Conservation (phyloP, 805 yeast species). For the Ogataea henricii region DNA sequence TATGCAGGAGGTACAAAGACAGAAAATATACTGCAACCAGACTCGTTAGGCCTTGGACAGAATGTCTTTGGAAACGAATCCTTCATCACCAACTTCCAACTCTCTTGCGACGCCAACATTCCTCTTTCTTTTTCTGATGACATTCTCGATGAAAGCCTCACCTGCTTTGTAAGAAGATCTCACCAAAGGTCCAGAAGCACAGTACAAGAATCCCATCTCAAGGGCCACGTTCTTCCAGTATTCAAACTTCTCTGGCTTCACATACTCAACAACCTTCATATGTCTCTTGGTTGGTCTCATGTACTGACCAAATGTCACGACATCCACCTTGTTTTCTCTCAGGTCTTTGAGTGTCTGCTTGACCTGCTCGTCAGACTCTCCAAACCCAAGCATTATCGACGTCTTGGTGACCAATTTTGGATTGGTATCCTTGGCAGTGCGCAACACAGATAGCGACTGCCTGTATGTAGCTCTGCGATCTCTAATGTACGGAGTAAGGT, state of each 20-base stretch:
- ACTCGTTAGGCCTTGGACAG: conserved; percentile 10
- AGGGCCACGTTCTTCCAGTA: conserved; percentile 87
- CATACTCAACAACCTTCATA: conserved; percentile 95
- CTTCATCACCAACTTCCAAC: conserved; percentile 34
- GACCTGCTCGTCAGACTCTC: conserved; percentile 92
- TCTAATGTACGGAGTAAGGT: conserved; percentile 88
- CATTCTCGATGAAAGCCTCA: conserved; percentile 94
- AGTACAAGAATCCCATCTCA: conserved; percentile 89
- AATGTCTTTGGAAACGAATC: conserved; percentile 30
- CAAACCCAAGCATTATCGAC: conserved; percentile 93
- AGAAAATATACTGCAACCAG: not conserved
- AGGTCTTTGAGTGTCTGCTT: conserved; percentile 73
- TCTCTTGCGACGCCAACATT: conserved; percentile 38
- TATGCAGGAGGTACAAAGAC: not conserved
- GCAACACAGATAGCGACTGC: conserved; percentile 78
- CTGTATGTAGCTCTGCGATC: conserved; percentile 96
- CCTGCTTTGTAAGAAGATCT: conserved; percentile 98
- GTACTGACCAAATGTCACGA: conserved; percentile 97
- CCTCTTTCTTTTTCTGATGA: conserved; percentile 71
- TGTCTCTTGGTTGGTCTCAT: conserved; percentile 99
- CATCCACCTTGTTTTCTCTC: conserved; percentile 79
- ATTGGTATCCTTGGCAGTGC: conserved; percentile 75
- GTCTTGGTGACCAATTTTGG: conserved; percentile 86
- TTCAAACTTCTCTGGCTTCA: conserved; percentile 92
- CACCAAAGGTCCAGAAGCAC: conserved; percentile 97